A percentile compares a stretch with the other conserved stretches of the same genome.
Conservation (phyloP, 148 eudicot species). For the Persicaria maculosa region DNA sequence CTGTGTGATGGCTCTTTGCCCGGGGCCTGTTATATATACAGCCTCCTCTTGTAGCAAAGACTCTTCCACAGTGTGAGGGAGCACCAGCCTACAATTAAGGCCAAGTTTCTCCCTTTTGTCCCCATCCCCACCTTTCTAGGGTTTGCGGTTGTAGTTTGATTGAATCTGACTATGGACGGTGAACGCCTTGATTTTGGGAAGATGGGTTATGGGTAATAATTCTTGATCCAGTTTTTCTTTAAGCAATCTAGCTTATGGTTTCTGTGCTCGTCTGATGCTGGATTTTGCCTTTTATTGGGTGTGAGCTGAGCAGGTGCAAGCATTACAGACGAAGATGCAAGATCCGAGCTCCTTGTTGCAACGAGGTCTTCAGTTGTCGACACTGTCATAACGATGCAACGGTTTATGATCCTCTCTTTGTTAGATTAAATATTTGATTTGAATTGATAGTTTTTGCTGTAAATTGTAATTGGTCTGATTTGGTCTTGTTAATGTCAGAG, state of each 20-base stretch:
- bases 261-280: not conserved
- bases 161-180: slow-evolving; percentile 49
- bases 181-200: slow-evolving; percentile 95
- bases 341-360: slow-evolving; percentile 96
- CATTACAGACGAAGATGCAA: slow-evolving; percentile 93
- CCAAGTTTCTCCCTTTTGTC: no score
- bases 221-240: not conserved
- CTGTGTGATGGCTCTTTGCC: no score
- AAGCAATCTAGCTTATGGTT: not conserved
- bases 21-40: no score
- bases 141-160: not conserved
- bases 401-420: slow-evolving; percentile 26
- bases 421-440: not conserved
- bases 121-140: no score
- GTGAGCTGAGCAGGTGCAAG: slow-evolving; percentile 48
- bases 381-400: slow-evolving; percentile 91
- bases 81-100: no score
- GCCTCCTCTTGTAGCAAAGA: no score
- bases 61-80: no score
- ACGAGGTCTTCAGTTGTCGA: slow-evolving; percentile 81
- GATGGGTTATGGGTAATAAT: slow-evolving; percentile 91
- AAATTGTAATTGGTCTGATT: not conserved
- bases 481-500: slow-evolving; percentile 34
- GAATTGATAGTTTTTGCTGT: no score
- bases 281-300: no score